Evolutionary conservation across 2,329 filamentous ascomycete species (phyloP), one percentile per base, ranked within the genome.

Genomic region (Hypoxylon sp.): DNA sequence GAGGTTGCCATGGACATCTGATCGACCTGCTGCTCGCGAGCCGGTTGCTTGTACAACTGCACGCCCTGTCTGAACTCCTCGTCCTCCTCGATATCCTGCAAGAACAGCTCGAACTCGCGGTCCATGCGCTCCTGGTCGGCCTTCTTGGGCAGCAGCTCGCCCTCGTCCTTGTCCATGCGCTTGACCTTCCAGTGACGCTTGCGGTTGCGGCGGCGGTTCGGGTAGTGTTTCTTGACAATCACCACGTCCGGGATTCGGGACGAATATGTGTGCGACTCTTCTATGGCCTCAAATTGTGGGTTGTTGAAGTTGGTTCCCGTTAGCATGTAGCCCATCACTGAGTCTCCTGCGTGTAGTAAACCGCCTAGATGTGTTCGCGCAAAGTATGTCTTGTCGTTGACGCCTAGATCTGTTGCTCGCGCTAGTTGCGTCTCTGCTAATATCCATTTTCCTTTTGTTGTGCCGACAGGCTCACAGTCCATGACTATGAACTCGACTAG

Each of bases 141-240:
- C 75, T 96, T 91, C 77, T 90, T 87, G 25, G 90, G 90, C 59
- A 92, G 75, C 71, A 95, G 80, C 60, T 97, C 93, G 61, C 89
- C 88, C 69, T 97, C 90, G 58, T 97, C 92, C 74, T 85, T 88
- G 60, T 81, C 82, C 89, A 99, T 93, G 67, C 94, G 91, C 83
- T 90, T 95, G 71, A 99, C 84, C 71, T 88, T 89, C 94, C 94
- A 99, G 79, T 90, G 90, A 63, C 95, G 86, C 72, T 80, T 82
- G 78, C 86, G 87, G 69, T 93, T 96, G 78, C 89, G 87, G 74
- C 89, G 88, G 63, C 90, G 85, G 50, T 75, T 74, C 53, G 88
- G 85, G 75, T 95, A 99, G 80, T 90, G 87, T 74, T 99, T 99
- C 91, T 96, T 97, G 71, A 99, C 91, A 3, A 99, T 81, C 5